Percentiles rank a stretch among this genome's conserved stretches.
Evolutionary conservation across 2,329 filamentous ascomycete genomes (phyloP).

Genomic region (Tricladium varicosporioides): DNA sequence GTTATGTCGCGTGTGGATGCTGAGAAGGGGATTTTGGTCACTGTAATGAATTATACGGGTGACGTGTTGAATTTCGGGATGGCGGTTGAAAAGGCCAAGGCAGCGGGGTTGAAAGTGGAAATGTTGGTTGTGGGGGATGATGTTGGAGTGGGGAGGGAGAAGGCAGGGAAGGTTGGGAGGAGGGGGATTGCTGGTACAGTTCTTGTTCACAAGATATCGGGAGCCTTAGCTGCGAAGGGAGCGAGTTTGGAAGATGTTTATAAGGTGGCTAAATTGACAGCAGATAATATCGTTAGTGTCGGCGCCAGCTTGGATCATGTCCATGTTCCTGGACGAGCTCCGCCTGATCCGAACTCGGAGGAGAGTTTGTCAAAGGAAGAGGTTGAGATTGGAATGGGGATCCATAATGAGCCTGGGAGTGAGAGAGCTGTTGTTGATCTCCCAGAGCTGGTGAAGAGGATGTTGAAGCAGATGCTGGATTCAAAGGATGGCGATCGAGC

Average conservation of each 20-base stretch:
- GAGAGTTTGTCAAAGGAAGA: constrained; percentile 54
- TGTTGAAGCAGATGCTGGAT: constrained; percentile 65
- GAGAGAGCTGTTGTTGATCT: constrained; percentile 48
- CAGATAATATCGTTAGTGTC: constrained; percentile 78
- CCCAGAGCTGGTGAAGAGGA: constrained; percentile 52
- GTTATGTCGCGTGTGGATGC: constrained; percentile 71
- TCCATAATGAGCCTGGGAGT: constrained; percentile 64
- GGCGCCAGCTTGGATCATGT: constrained; percentile 86
- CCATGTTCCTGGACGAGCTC: constrained; percentile 79
- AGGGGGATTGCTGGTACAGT: constrained; percentile 90
- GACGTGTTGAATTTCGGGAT: constrained; percentile 91
- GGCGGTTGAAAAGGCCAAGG: constrained; percentile 87
- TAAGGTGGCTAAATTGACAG: constrained; percentile 66
- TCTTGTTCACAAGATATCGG: constrained; percentile 85
- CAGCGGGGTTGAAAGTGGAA: constrained; percentile 72
- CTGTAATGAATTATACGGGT: constrained; percentile 93
- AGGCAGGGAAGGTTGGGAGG: constrained; percentile 87
- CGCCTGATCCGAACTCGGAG: constrained; percentile 50
- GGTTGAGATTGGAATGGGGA: constrained; percentile 70
- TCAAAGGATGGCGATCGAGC: constrained; percentile 60
- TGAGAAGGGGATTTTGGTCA: constrained; percentile 75
- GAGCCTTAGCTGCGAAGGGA: constrained; percentile 76
- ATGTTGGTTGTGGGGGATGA: constrained; percentile 94
- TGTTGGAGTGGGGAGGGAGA: constrained; percentile 78
- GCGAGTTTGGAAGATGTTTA: constrained; percentile 67